Base-by-base conservation (phyloP, 2,329 filamentous ascomycete genomes). In the Colletotrichum shisoi region DNA sequence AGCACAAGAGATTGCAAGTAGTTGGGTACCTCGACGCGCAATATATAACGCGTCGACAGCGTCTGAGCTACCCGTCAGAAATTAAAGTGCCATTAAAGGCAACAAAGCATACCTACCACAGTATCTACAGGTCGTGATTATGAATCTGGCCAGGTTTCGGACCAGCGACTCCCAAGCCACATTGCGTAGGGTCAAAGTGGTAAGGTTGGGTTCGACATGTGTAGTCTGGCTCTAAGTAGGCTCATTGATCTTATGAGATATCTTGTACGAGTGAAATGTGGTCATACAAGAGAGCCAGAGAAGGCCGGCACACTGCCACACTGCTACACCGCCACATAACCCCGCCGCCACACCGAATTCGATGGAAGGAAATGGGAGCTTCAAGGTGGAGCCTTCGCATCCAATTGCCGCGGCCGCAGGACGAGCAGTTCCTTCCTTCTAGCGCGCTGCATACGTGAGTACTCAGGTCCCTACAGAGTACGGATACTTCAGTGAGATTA, bases 291-390 rank as follows among this genome's bases (percentile, higher is more conserved):
- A 8, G 31, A 27, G 40, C 62, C 39, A 40, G 39, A 13, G 39
- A 40, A 17, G 15, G 39, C 13, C 12, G 13, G 15, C 39, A 9
- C 31, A 34, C 7, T 9, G 31, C 31, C 31, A 9, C 31, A 34
- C 31, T 34, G 8, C 31, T 34, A 34, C 31, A 34, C 2, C 13
- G 17, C 9, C 19, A 62, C 65, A 24, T 4, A 24, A 24, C 24
- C 24, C 4, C 24, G 60, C 61, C 44, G 65, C 61, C 65, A 68
- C 61, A 68, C 61, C 56, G 65, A 68, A 68, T 49, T 61, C 17
- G 49, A 61, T 68, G 44, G 65, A 68, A 68, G 49, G 54, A 9
- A n/a, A 67, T 44, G 45, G 54, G 48, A 19, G 2, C 37, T 48
- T 15, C 39, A 54, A 63, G 27, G 61, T 65, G 65, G 64, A 39